phyloP scores from a whole-genome alignment of 1,139 yeast species.

The Debaryomyces sp. region DNA sequence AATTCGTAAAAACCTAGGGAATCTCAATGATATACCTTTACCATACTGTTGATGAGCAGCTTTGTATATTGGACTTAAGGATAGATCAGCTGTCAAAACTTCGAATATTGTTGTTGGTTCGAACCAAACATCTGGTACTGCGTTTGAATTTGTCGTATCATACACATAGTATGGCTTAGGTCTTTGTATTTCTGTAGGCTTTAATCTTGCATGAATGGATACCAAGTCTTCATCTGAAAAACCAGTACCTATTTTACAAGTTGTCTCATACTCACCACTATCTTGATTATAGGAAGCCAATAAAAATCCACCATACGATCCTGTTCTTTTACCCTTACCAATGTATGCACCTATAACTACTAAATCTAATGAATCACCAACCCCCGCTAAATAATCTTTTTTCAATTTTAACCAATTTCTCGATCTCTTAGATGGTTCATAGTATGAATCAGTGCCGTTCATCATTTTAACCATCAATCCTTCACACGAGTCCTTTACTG shows the following conservation, averaged over 20 bases:
- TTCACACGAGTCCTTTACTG: conserved; percentile 89
- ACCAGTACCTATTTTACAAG: conserved; percentile 98
- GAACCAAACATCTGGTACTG: conserved; percentile 94
- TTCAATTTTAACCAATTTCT: conserved; percentile 94
- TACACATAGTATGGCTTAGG: conserved; percentile 75
- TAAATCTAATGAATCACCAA: conserved; percentile 92
- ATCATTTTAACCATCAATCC: conserved; percentile 95
- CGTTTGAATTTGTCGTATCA: conserved; percentile 62
- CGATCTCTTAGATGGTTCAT: conserved; percentile 94
- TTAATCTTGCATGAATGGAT: conserved; percentile 57
- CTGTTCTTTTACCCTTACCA: conserved; percentile 95
- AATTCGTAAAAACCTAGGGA: conserved; percentile 83
- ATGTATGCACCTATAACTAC: conserved; percentile 94
- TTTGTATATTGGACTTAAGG: conserved; percentile 88
- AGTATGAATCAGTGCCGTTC: conserved; percentile 76
- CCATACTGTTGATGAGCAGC: conserved; percentile 81
- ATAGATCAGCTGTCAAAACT: conserved; percentile 90
- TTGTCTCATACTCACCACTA: conserved; percentile 89
- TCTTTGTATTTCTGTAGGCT: conserved; percentile 65
- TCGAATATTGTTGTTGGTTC: conserved; percentile 89
- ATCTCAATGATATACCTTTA: conserved; percentile 87
- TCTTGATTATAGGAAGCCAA: conserved; percentile 89
- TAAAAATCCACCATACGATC: conserved; percentile 90
- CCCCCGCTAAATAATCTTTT: conserved; percentile 91
- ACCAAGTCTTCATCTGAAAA: conserved; percentile 84